Conservation (phyloP, 768 basidiomycete species). For the Leccinum rimulosum region DNA sequence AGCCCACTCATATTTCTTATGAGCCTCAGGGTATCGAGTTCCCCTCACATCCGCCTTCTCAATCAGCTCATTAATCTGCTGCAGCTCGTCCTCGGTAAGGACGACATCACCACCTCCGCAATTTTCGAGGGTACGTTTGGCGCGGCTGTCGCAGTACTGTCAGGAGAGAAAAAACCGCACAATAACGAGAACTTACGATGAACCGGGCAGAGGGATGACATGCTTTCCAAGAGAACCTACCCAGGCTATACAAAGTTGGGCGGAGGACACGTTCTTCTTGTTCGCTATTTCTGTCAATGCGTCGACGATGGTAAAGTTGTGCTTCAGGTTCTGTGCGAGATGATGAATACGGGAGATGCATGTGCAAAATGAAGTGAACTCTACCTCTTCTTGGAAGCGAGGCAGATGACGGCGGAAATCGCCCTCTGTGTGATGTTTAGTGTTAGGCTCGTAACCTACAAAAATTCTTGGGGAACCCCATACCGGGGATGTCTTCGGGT, state of each 20-base stretch:
- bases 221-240: slow-evolving; percentile 38
- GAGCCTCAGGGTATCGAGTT: slow-evolving; percentile 33
- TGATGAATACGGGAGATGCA: not conserved
- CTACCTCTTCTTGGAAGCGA: slow-evolving; percentile 45
- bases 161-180: not conserved
- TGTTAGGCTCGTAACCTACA: not conserved
- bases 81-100: slow-evolving; percentile 39
- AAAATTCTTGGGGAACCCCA: not conserved
- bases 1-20: slow-evolving; percentile 31
- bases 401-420: slow-evolving; percentile 39
- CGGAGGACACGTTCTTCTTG: slow-evolving; percentile 41
- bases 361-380: not conserved
- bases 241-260: slow-evolving; percentile 46
- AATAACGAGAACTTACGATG: slow-evolving; percentile 29
- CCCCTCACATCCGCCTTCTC: slow-evolving; percentile 39
- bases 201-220: slow-evolving; percentile 53
- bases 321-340: slow-evolving; percentile 34
- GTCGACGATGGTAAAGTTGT: slow-evolving; percentile 46
- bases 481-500: slow-evolving; percentile 34
- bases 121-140: slow-evolving; percentile 45
- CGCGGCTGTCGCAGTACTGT: slow-evolving; percentile 21
- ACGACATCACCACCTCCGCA: slow-evolving; percentile 40
- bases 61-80: slow-evolving; percentile 39
- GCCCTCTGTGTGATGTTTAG: slow-evolving; percentile 30
- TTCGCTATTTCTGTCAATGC: slow-evolving; percentile 38